Base-by-base conservation (phyloP, 495 filamentous ascomycete genomes). In the Aspergillus biplanus region DNA sequence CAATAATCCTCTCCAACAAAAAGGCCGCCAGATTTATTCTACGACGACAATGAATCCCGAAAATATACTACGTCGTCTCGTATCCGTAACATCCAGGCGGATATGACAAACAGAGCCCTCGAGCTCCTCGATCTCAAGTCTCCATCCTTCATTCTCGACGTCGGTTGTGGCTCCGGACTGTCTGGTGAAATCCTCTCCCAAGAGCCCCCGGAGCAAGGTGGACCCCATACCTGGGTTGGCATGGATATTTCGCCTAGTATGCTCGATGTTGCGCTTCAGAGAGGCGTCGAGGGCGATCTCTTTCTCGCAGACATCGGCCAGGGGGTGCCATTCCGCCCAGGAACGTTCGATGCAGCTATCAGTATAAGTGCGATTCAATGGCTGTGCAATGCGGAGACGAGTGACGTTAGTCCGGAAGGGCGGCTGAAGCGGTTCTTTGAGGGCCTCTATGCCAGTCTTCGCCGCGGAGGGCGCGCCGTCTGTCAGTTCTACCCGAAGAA, bases 401-500 rank as follows among this genome's bases (percentile, higher is more conserved):
- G 85, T 68, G 91, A 96, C 16, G 93, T 94, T 8, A 89, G 84
- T 9, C 86, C 92, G 0, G 82, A 89, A 32, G 89, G 89, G 8
- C 82, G 96, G 15, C 71, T 99, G 50, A 79, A 83, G 33, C 82
- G 95, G 34, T 99, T 99, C 66, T 99, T 99, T 68, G 89, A 92
- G 62, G 91, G 91, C n/a, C 78, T 99, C 7, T 98, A 97, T 75
- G 86, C 90, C 21, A 89, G 86, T 73, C 75, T 99, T 59, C 84
- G 89, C 61, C 82, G 96, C 5, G 95, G 95, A 9, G 95, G 93
- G 27, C 85, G 91, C 46, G 95, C 96, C 2, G 95, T 98, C 27
- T 94, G 93, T 69, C 95, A 98, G 71, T 98, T 99, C 73, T 99
- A 99, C 74, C 96, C 95, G 4, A 96, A 95, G 79, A 97, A 99